Evolutionary conservation across 495 filamentous ascomycete species (phyloP).

Genomic region (Aspergillus bertholletiae): DNA sequence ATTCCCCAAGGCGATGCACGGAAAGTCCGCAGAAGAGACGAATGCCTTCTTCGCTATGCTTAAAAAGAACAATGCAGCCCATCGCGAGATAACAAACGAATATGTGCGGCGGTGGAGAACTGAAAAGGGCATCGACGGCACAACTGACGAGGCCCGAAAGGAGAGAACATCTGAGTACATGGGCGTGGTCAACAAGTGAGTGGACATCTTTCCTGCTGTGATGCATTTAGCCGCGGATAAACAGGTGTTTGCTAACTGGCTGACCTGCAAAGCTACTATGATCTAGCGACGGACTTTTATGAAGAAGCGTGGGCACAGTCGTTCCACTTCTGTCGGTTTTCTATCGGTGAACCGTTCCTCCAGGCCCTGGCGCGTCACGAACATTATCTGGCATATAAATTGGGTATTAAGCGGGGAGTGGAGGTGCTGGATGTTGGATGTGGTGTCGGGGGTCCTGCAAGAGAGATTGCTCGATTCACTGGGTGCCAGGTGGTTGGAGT

Average conservation of each 20-base stretch:
- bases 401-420: not conserved
- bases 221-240: not conserved
- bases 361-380: slow-evolving; percentile 3
- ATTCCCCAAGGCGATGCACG: slow-evolving; percentile 2
- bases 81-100: slow-evolving; percentile 3
- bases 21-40: slow-evolving; percentile 1
- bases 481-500: slow-evolving; percentile 1
- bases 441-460: not conserved
- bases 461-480: slow-evolving; percentile 1
- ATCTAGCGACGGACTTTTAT: slow-evolving; percentile 2
- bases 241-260: not conserved
- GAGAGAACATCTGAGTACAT: slow-evolving; percentile 3
- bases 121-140: slow-evolving; percentile 1
- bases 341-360: not conserved
- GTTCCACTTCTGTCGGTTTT: slow-evolving; percentile 4
- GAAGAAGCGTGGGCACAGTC: slow-evolving; percentile 5
- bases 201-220: not conserved
- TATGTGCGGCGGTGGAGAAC: slow-evolving; percentile 1
- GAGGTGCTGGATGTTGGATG: slow-evolving; percentile 3
- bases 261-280: not conserved
- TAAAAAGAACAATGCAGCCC: slow-evolving; percentile 2
- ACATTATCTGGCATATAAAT: slow-evolving; percentile 1
- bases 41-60: slow-evolving; percentile 5
- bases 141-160: slow-evolving; percentile 1
- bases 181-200: slow-evolving; percentile 6